phyloP scores from a whole-genome alignment of 2,329 filamentous ascomycete species.

The Colletotrichum trifolii region DNA sequence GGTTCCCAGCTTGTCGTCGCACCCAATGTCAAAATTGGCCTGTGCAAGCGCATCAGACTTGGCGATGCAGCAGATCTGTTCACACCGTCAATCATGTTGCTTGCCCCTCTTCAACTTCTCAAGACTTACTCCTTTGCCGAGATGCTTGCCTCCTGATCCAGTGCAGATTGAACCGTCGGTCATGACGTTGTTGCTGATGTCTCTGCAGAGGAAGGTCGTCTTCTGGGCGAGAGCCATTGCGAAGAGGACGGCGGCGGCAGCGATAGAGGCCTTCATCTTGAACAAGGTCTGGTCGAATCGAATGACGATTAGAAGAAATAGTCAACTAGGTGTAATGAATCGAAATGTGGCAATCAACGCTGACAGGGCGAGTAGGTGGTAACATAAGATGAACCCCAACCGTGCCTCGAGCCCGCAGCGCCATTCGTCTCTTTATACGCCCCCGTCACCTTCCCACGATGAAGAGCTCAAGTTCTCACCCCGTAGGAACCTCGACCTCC shows the following conservation, averaged over 20 bases:
- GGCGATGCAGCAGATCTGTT: slow-evolving; percentile 14
- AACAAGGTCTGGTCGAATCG: no score
- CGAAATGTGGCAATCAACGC: background rate
- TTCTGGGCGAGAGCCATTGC: background rate
- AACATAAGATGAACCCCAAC: no score
- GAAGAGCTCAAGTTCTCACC: no score
- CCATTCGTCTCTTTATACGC: no score
- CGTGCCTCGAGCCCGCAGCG: no score
- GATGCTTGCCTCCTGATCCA: slow-evolving; percentile 1
- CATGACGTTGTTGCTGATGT: slow-evolving; percentile 17
- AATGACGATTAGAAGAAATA: no score
- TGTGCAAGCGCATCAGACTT: slow-evolving; percentile 6
- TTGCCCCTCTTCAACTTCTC: no score
- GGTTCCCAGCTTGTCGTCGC: slow-evolving; percentile 22
- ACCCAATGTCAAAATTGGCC: slow-evolving; percentile 15
- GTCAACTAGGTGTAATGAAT: no score
- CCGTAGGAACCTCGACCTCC: no score
- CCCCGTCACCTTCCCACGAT: no score
- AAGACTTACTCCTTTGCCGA: slow-evolving; percentile 22
- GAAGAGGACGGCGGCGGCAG: background rate
- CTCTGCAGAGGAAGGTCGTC: slow-evolving; percentile 16
- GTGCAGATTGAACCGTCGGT: slow-evolving; percentile 10
- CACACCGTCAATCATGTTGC: background rate
- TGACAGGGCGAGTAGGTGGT: no score
- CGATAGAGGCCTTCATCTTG: slow-evolving; percentile 21